These are phyloP conservation scores for Hypoxylon intermedium DNA, from an alignment of 495 filamentous ascomycete genomes.

Conservation along the genomic window DNA sequence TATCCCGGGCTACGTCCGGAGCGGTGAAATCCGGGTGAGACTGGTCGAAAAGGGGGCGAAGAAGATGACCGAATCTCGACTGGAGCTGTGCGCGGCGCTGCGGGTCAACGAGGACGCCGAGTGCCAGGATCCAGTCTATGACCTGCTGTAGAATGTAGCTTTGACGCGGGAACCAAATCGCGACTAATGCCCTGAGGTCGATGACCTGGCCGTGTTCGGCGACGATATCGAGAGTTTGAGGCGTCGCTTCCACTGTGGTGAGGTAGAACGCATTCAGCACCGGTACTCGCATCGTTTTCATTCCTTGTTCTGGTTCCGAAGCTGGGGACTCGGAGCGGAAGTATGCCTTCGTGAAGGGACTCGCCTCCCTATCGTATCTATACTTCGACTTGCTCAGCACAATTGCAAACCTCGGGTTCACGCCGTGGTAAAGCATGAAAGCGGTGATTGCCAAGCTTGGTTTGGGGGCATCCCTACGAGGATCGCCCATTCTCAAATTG, in stretches of 20 bases:
- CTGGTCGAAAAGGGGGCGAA: slow-evolving; percentile 18
- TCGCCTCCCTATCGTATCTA: background rate
- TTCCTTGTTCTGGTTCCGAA: background rate
- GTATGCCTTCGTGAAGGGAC: background rate
- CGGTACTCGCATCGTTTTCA: background rate
- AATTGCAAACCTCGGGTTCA: slow-evolving; percentile 18
- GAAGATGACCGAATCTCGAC: background rate
- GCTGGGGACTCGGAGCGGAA: background rate
- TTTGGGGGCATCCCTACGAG: too few relatives aligned
- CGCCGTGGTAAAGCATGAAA: slow-evolving; percentile 25
- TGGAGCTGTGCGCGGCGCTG: slow-evolving; percentile 12
- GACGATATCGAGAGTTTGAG: background rate
- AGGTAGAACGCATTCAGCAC: background rate
- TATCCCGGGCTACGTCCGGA: background rate
- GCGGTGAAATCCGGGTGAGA: slow-evolving; percentile 7
- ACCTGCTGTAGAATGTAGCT: slow-evolving; percentile 11
- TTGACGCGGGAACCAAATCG: slow-evolving; percentile 22
- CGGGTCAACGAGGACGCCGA: slow-evolving; percentile 10
- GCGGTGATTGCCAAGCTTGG: background rate
- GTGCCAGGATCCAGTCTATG: slow-evolving; percentile 25
- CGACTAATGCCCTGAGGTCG: slow-evolving; percentile 11
- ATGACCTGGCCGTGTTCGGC: background rate
- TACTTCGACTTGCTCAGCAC: background rate
- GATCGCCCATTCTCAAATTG: background rate
- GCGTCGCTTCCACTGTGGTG: background rate